Base-by-base conservation (phyloP, 106 monocot species). In the Iris macrosiphon region DNA sequence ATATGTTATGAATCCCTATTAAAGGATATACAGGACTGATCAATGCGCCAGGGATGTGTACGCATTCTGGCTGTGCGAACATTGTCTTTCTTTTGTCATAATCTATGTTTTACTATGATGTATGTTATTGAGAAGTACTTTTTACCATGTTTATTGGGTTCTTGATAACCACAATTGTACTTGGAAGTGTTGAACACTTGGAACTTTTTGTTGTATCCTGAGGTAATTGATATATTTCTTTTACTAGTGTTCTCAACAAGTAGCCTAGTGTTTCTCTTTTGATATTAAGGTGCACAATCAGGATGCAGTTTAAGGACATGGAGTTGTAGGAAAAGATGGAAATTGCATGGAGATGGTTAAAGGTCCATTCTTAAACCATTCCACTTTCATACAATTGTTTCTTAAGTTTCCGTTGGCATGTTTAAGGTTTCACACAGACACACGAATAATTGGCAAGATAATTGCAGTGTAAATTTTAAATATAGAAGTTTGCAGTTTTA, bases 261-360 rank as follows among this genome's bases (percentile, higher is more conserved):
- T 35, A 27, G n/a, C 25, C 45, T 19, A 61, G 14, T 38, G 8
- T 31, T 67, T 16, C 38, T 29, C 21, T 27, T 31, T 57, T 45
- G 11, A 1, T 29, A 51, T 45, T 52, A 39, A 95, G 94, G 94
- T 95, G 3, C 75, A 82, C 21, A 89, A 69, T 63, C 95, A 96
- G 52, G 95, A 89, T 75, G 82, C 64, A 18, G 25, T 79, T 57
- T 79, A 43, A 64, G 79, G 78, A 14, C 73, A 89, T 37, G 68
- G 76, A 52, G 27, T 80, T 10, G 67, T 63, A 57, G 49, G 71
- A 77, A 67, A 85, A 82, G 8, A 85, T 82, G 12, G 89, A 89
- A 52, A 75, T 55, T 67, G 85, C 89, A 59, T 96, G 95, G 95
- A 45, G 22, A 57, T 96, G 95, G 95, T 45, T 96, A 19, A 85